Evolutionary conservation across 768 basidiomycete genomes (phyloP).

Genomic region (Pholiota molesta): DNA sequence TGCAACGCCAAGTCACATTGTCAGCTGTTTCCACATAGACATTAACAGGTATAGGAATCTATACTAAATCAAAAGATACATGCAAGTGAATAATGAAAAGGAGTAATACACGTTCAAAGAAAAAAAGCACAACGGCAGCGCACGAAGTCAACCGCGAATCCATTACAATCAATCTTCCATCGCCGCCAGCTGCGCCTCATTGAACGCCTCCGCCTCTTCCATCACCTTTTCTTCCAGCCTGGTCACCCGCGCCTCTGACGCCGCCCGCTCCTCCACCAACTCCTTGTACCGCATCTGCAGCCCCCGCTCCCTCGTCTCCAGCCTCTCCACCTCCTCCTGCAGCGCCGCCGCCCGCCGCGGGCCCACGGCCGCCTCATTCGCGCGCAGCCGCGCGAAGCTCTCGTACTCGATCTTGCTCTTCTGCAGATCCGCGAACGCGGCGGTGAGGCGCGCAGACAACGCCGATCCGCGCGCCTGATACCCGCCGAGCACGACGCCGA

Average conservation of each 20-base stretch:
- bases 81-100: neutral
- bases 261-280: slow-evolving; percentile 69
- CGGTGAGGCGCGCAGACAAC: slow-evolving; percentile 62
- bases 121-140: neutral
- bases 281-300: slow-evolving; percentile 89
- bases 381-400: slow-evolving; percentile 74
- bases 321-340: slow-evolving; percentile 82
- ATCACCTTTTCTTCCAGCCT: slow-evolving; percentile 85
- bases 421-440: slow-evolving; percentile 73
- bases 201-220: slow-evolving; percentile 80
- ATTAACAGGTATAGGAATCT: slow-evolving; percentile 1
- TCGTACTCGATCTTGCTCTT: slow-evolving; percentile 71
- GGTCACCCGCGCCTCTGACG: slow-evolving; percentile 58
- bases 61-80: neutral
- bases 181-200: slow-evolving; percentile 73
- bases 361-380: slow-evolving; percentile 74
- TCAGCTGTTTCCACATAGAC: neutral
- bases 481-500: slow-evolving; percentile 86
- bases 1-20: neutral
- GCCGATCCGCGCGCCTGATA: slow-evolving; percentile 79
- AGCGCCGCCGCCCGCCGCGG: slow-evolving; percentile 79
- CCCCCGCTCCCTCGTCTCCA: slow-evolving; percentile 75
- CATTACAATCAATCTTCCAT: slow-evolving; percentile 45
- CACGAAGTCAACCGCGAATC: neutral
- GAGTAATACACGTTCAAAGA: neutral